A percentile compares a stretch with the other conserved stretches of the same genome.
Conservation (phyloP, 2,329 filamentous ascomycete species). For the Bisporella sp. region DNA sequence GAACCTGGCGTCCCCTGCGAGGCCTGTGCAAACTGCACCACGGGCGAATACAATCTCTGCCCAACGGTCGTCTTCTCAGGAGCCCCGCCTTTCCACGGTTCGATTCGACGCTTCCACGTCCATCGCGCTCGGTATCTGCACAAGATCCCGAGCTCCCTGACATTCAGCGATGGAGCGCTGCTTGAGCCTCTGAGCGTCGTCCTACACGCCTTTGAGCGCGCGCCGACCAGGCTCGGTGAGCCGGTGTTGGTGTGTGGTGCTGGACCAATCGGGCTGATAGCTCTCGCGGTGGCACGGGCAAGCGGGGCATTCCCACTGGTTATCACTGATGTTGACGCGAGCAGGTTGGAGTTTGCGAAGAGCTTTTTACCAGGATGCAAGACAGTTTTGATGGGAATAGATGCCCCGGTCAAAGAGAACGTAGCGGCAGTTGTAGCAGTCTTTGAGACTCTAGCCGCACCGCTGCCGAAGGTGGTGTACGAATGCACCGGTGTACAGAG, state of each 20-base stretch:
- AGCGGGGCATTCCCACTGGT: slow-evolving; percentile 39
- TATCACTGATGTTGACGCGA: slow-evolving; percentile 37
- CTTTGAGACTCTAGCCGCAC: too few relatives aligned
- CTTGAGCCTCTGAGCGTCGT: slow-evolving; percentile 47
- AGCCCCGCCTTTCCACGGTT: slow-evolving; percentile 40
- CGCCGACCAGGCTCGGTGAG: slow-evolving; percentile 32
- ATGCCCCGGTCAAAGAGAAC: too few relatives aligned
- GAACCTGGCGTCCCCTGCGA: slow-evolving; percentile 41
- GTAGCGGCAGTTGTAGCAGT: too few relatives aligned
- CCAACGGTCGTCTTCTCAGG: slow-evolving; percentile 41
- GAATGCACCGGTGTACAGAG: too few relatives aligned
- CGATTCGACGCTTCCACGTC: slow-evolving; percentile 41
- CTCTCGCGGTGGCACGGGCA: slow-evolving; percentile 38
- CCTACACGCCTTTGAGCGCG: slow-evolving; percentile 37
- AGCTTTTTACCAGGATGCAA: too few relatives aligned
- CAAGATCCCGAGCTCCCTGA: slow-evolving; percentile 36
- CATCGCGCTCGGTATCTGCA: slow-evolving; percentile 41
- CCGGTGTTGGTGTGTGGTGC: slow-evolving; percentile 42
- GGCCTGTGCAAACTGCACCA: slow-evolving; percentile 35
- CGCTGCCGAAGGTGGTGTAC: too few relatives aligned
- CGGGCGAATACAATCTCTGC: slow-evolving; percentile 35
- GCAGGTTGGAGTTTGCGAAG: slow-evolving; percentile 34
- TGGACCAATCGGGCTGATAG: slow-evolving; percentile 41
- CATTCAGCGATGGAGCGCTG: slow-evolving; percentile 43
- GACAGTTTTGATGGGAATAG: too few relatives aligned